Evolutionary conservation across 805 yeast genomes (phyloP), one percentile per base, ranked within the genome.

Genomic region (Isabelozyma pseudorhagii): DNA sequence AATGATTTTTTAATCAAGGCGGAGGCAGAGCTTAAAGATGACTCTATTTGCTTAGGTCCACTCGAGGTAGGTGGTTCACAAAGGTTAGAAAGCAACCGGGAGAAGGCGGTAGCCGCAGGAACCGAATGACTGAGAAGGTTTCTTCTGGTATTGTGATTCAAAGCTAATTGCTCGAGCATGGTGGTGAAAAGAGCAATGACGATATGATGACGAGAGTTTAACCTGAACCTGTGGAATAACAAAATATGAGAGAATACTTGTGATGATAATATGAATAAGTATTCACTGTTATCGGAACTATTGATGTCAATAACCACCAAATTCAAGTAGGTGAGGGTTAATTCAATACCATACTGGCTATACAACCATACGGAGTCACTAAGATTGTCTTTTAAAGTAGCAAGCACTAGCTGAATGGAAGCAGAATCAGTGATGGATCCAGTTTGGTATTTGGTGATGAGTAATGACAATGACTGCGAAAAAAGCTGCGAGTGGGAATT

Each of bases 131-230:
- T 9, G 8, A 42, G 18, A 3, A 21, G 13, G n/a, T 13, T 42
- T 13, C 14, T 4, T 28, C 10, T 42, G 14, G 55, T 50, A 31
- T 47, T 44, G 15, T 55, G 51, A 45, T 62, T 47, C 71, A 68
- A 56, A 8, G 69, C 53, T 4, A 87, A 57, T 1, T 77, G 64
- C 44, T 71, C 77, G 61, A 93, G 66, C 45, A 85, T 66, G 3
- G 80, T 67, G 11, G 77, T 71, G 42, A 86, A 70, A 1, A 78
- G 62, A 1, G 72, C 57, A 7, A 81, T 68, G 3, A 90, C 55
- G 42, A 91, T 59, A 62, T 90, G 96, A 59, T 88, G 84, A 61
- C 97, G 81, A 38, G 84, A 82, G 0, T 85, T 74, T 15, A 92
- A 68, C 58, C 90, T 79, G 60, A 72, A 80, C 47, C 97, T 78